Percentiles rank a stretch among this genome's conserved stretches.
phyloP scores from a whole-genome alignment of 148 eudicot species.

The Amaranthus cruentus region DNA sequence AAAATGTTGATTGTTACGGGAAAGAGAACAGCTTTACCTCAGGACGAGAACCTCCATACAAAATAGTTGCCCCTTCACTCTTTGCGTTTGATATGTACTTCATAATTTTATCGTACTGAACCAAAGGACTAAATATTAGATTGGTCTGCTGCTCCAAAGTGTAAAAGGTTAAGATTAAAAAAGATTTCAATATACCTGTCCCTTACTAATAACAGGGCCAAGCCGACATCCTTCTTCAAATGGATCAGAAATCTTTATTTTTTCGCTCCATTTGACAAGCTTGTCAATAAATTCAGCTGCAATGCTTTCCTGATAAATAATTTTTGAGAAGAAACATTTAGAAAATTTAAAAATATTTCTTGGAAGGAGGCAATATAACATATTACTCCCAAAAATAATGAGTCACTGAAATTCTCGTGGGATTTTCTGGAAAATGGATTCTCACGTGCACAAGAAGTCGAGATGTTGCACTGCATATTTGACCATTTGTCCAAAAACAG shows the following conservation, averaged over 20 bases:
- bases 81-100: slow-evolving; percentile 72
- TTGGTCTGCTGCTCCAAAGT: slow-evolving; percentile 1
- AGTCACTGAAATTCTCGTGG: neutral
- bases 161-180: slow-evolving; percentile 1
- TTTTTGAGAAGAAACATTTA: neutral
- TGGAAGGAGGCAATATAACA: neutral
- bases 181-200: slow-evolving; percentile 53
- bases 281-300: slow-evolving; percentile 73
- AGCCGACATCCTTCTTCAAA: slow-evolving; percentile 94
- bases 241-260: slow-evolving; percentile 88
- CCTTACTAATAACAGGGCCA: slow-evolving; percentile 90
- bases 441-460: slow-evolving; percentile 88
- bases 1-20: too few species aligned
- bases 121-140: slow-evolving; percentile 22
- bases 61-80: slow-evolving; percentile 91
- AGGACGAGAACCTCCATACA: slow-evolving; percentile 85
- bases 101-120: slow-evolving; percentile 80
- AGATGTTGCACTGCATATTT: slow-evolving; percentile 98
- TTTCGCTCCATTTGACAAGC: slow-evolving; percentile 80
- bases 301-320: slow-evolving; percentile 68
- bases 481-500: slow-evolving; percentile 99
- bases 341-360: neutral
- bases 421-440: neutral
- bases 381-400: neutral
- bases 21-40: slow-evolving; percentile 40